Conservation (phyloP, 805 yeast species). For the Lachancea mirantina region DNA sequence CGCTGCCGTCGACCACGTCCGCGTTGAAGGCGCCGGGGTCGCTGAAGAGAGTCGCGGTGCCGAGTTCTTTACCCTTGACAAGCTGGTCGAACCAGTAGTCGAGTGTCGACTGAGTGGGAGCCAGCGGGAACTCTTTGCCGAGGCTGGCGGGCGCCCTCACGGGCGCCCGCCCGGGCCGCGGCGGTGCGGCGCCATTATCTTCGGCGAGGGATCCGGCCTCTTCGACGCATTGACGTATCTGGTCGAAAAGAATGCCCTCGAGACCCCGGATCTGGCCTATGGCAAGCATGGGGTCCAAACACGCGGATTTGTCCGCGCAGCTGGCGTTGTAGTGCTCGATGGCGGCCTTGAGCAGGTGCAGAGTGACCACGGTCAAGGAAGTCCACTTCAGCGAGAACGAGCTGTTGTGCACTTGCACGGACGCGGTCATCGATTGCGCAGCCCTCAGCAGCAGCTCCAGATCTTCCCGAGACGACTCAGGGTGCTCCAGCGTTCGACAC, state of each 20-base stretch:
- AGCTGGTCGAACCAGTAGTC: too few relatives aligned
- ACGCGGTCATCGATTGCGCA: not conserved
- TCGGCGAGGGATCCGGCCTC: too few relatives aligned
- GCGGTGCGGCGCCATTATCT: not conserved
- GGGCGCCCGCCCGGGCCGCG: not conserved
- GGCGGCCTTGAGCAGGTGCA: slow-evolving; percentile 3
- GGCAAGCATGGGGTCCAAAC: slow-evolving; percentile 1
- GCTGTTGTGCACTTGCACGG: slow-evolving; percentile 1
- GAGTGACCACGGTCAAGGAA: not conserved
- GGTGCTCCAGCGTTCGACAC: slow-evolving; percentile 5
- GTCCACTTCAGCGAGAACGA: slow-evolving; percentile 5
- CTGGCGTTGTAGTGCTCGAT: slow-evolving; percentile 1
- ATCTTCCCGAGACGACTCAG: slow-evolving; percentile 3
- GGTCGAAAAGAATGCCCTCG: not conserved
- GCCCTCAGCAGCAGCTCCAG: slow-evolving; percentile 4
- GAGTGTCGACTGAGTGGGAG: too few relatives aligned
- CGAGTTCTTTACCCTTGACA: too few relatives aligned
- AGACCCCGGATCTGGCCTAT: not conserved
- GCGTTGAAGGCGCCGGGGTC: not conserved
- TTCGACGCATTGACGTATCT: too few relatives aligned
- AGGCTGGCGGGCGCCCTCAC: not conserved
- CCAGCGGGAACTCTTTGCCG: too few relatives aligned
- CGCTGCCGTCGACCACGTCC: not conserved
- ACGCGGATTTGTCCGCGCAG: not conserved
- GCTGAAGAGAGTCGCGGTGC: not conserved